Conservation (phyloP, 441 rosid species). For the Erodium trifolium region DNA sequence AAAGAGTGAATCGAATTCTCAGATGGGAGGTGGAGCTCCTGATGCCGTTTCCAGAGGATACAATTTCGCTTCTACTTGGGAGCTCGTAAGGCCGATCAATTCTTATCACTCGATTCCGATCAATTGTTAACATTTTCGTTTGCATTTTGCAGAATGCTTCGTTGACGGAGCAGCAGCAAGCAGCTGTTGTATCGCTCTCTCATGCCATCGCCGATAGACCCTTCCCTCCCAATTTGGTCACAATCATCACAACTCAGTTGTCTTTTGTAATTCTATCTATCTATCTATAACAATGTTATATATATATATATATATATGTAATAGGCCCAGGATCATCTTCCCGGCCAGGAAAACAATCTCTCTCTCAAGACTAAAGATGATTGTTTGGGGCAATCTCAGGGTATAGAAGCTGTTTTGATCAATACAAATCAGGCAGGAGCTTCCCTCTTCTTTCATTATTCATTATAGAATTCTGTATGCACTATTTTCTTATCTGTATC, state of each 20-base stretch:
- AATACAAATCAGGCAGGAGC: slow-evolving; percentile 67
- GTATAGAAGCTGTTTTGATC: slow-evolving; percentile 73
- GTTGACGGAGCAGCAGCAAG: slow-evolving; percentile 77
- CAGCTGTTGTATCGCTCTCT: slow-evolving; percentile 55
- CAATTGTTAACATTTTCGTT: not conserved
- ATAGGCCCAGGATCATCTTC: slow-evolving; percentile 47
- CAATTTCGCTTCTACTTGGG: slow-evolving; percentile 97
- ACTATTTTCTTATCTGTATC: slow-evolving; percentile 9
- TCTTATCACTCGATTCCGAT: not conserved
- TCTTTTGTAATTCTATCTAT: no score
- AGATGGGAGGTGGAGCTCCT: slow-evolving; percentile 17
- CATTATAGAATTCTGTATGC: not conserved
- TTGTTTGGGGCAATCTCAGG: slow-evolving; percentile 47
- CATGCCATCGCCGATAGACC: slow-evolving; percentile 81
- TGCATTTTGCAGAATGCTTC: slow-evolving; percentile 57
- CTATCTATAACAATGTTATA: no score
- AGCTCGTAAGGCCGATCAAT: slow-evolving; percentile 44
- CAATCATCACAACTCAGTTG: no score
- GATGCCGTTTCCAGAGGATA: slow-evolving; percentile 85
- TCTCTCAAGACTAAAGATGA: slow-evolving; percentile 42
- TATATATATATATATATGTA: no score
- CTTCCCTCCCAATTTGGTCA: slow-evolving; percentile 45
- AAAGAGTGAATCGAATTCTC: not conserved
- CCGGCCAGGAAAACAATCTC: slow-evolving; percentile 52
- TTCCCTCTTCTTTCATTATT: not conserved